phyloP scores from a whole-genome alignment of 169 alveolate genomes.

The Cryptosporidium muris region DNA sequence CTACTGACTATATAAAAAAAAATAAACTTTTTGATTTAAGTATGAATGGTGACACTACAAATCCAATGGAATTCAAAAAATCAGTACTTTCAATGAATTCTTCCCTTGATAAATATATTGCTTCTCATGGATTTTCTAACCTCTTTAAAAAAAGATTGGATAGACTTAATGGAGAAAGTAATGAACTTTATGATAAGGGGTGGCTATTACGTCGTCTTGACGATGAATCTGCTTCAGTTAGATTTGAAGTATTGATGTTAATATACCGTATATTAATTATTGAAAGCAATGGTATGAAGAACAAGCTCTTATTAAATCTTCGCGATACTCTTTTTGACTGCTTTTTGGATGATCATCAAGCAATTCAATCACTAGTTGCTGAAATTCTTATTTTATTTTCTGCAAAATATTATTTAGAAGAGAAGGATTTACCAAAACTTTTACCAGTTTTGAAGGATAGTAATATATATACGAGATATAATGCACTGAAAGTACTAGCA shows the following conservation, averaged over 20 bases:
- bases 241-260: constrained; percentile 45
- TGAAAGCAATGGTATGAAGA: neutral
- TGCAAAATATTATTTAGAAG: neutral
- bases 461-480: constrained; percentile 33
- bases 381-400: constrained; percentile 34
- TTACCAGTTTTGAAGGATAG: constrained; percentile 51
- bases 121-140: constrained; percentile 20
- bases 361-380: constrained; percentile 55
- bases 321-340: constrained; percentile 37
- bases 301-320: constrained; percentile 1
- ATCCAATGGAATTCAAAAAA: neutral
- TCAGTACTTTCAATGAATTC: neutral
- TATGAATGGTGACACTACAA: constrained; percentile 22
- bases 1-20: neutral
- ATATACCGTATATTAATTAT: constrained; percentile 7
- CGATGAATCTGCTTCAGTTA: constrained; percentile 66
- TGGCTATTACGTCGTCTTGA: constrained; percentile 51
- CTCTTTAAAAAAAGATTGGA: neutral
- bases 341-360: constrained; percentile 46
- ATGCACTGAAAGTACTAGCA: constrained; percentile 18
- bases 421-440: constrained; percentile 7
- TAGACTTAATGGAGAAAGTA: constrained; percentile 7
- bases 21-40: neutral
- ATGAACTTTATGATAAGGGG: constrained; percentile 29
- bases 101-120: neutral